Conservation (phyloP, 2,329 filamentous ascomycete species). For the Colletotrichum simmondsii region DNA sequence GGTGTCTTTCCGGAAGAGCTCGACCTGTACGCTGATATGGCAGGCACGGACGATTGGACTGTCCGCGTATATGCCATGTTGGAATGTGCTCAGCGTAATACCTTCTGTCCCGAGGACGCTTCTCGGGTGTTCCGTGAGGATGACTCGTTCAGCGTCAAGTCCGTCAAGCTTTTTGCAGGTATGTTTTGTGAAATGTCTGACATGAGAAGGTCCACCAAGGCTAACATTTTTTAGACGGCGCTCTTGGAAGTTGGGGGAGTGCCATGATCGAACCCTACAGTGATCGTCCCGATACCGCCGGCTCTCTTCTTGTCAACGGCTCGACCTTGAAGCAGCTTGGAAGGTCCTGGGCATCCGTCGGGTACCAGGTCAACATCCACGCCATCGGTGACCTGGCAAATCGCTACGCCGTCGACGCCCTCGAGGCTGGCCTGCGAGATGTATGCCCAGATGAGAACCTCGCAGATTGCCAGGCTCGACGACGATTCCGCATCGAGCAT, state of each 20-base stretch:
- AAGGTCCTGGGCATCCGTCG: slow-evolving; percentile 66
- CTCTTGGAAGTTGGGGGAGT: slow-evolving; percentile 77
- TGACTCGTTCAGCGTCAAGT: slow-evolving; percentile 67
- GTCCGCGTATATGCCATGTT: slow-evolving; percentile 76
- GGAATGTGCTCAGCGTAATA: slow-evolving; percentile 73
- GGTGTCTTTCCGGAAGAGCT: slow-evolving; percentile 68
- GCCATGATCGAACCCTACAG: slow-evolving; percentile 77
- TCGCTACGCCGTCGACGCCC: slow-evolving; percentile 71
- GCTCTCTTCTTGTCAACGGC: slow-evolving; percentile 75
- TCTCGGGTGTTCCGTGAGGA: slow-evolving; percentile 55
- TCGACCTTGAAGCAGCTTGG: slow-evolving; percentile 65
- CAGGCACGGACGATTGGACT: slow-evolving; percentile 61
- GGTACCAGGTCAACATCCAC: slow-evolving; percentile 78
- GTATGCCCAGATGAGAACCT: slow-evolving; percentile 59
- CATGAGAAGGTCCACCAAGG: slow-evolving; percentile 9
- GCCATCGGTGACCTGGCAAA: slow-evolving; percentile 79
- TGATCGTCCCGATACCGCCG: slow-evolving; percentile 69
- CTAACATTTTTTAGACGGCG: slow-evolving; percentile 63
- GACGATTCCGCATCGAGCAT: slow-evolving; percentile 77
- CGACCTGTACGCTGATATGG: slow-evolving; percentile 64
- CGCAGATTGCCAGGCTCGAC: slow-evolving; percentile 61
- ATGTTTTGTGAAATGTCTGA: slow-evolving; percentile 33
- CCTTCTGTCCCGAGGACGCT: slow-evolving; percentile 67
- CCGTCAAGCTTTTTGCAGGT: slow-evolving; percentile 78
- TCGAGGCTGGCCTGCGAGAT: slow-evolving; percentile 65